Base-by-base conservation (phyloP, 169 alveolate species). In the Plasmodium gonderi region DNA sequence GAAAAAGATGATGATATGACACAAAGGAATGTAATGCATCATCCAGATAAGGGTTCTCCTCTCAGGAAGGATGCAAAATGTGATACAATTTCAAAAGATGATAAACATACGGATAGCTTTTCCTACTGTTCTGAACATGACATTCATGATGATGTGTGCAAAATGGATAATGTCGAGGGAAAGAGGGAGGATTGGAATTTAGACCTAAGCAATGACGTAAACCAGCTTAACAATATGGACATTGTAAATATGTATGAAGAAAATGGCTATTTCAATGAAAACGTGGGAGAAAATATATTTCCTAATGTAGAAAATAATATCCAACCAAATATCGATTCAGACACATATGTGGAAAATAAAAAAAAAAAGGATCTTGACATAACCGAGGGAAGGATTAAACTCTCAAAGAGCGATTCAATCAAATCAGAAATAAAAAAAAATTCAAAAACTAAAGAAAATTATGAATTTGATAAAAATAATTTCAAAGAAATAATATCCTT, bases 211-310 rank as follows among this genome's bases (percentile, higher is more conserved):
- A 51, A 51, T 14, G 33, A 33, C 0, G 26, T 54, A n/a, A 54
- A 68, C 36, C 74, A 82, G 42, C 60, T 82, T 38, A 82, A 82
- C 42, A 72, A 69, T 29, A 69, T 82, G 26, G 92, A 82, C 33
- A 72, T 82, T 26, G 92, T 69, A 47, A 82, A 82, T 75, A 82
- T 82, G 92, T 82, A 82, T 60, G 92, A 82, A 47, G 6, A 49
- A 11, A 23, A n/a, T 2, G 64, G 64, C 42, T 44, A 47, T 54
- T 72, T 69, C 47, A n/a, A 68, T 17, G 20, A 69, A 33, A 54
- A 60, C 77, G 54, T 4, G 11, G 51, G 80, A 20, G 81, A 49
- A 17, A 17, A 54, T 17, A 33, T 26, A 14, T 11, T 14, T 3
- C 36, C 72, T 11, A 26, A 54, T 3, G 72, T 26, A 11, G 36